These are phyloP conservation scores for Calonectria hawksworthii DNA, from an alignment of 2,329 filamentous ascomycete species.

Conservation along the genomic window DNA sequence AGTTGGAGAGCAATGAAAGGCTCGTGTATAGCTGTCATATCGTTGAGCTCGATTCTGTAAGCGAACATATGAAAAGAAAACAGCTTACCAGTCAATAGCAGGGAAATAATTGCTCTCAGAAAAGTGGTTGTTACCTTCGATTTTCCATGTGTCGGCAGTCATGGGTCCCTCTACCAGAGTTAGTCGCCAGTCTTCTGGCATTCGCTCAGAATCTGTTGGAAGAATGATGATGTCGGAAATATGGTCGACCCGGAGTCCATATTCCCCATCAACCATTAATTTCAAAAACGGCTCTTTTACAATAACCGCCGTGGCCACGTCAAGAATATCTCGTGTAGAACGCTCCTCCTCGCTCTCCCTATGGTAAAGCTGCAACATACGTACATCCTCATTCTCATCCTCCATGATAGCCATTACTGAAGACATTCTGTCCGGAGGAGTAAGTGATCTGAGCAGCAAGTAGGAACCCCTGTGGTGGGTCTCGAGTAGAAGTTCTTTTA, in stretches of 20 bases:
- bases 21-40: not conserved
- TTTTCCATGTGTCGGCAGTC: constrained; percentile 32
- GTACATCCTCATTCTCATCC: constrained; percentile 54
- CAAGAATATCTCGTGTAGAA: constrained; percentile 51
- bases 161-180: not conserved
- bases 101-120: constrained; percentile 42
- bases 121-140: constrained; percentile 53
- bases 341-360: constrained; percentile 55
- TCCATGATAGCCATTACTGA: constrained; percentile 51
- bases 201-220: constrained; percentile 48
- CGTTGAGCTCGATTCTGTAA: not conserved
- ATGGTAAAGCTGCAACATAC: constrained; percentile 55
- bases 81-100: constrained; percentile 52
- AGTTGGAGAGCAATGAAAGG: not conserved
- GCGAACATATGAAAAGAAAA: not conserved
- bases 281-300: constrained; percentile 70
- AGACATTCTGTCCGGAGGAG: constrained; percentile 31
- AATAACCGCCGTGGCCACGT: constrained; percentile 52
- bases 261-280: constrained; percentile 52
- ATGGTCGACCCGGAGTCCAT: constrained; percentile 66
- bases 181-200: constrained; percentile 56
- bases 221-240: constrained; percentile 62
- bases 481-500: constrained; percentile 29
- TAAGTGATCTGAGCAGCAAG: constrained; percentile 36
- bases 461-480: constrained; percentile 37